Evolutionary conservation across 1,284 basidiomycete species (phyloP), one percentile per base, ranked within the genome.

Genomic region (Thecaphora frezii): DNA sequence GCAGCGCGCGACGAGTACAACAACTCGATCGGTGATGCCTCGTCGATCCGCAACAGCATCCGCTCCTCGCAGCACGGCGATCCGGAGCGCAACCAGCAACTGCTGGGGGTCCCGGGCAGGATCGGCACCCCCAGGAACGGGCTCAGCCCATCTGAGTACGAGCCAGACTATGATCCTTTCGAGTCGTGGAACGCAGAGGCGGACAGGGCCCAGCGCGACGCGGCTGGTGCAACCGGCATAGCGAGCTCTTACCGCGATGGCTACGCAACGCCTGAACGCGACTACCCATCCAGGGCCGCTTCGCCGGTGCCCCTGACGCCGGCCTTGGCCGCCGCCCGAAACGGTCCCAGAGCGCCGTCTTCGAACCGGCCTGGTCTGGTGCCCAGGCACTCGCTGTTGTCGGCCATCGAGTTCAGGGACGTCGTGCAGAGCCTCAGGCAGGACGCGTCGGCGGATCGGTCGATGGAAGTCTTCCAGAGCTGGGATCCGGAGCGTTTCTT

Each of bases 401-500:
- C 93, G 10, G 93, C 93, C 0, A 85, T 97, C 48, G 93, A 97
- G 78, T 97, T 97, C 80, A 84, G 91, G 25, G 88, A 93, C 58
- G 89, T 96, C 16, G 88, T 97, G 16, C 84, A 88, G 18, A 88
- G 88, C 0, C 82, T 97, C 10, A 85, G 87, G 53, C 83, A 84
- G 18, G 81, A 82, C 26, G 76, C 65, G 18, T 43, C 45, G 7
- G 51, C 63, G 13, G 71, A 71, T 44, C 55, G 69, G 23, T 69
- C 64, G 38, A 48, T 69, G 33, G 71, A 71, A 48, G 59, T 72
- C 39, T 72, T 69, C 46, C 60, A 66, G 36, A 69, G 66, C 48
- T 55, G 71, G 51, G 71, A 73, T 42, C 71, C 71, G 19, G 71
- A 73, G 46, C 53, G 58, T 18, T 73, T 69, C 48, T 48, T 71